These are phyloP conservation scores for Nicotiana rustica DNA, from an alignment of 305 asterid genomes.

Conservation along the genomic window DNA sequence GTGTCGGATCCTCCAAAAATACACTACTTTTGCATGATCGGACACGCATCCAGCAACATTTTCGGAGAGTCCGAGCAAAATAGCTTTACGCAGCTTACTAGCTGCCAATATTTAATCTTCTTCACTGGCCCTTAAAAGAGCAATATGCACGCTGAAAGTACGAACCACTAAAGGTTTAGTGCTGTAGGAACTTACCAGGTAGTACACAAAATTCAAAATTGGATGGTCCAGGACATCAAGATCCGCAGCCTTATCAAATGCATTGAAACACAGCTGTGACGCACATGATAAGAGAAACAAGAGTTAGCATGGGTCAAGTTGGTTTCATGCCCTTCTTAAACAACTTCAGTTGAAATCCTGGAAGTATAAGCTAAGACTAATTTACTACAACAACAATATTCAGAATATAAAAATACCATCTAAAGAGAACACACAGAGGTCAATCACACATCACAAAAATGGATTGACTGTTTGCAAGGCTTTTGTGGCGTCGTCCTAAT, in stretches of 20 bases:
- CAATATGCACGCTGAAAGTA: not conserved
- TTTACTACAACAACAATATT: constrained; percentile 20
- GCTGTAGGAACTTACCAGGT: constrained; percentile 61
- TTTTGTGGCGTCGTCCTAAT: constrained; percentile 7
- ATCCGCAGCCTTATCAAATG: constrained; percentile 86
- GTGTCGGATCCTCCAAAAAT: too few species aligned
- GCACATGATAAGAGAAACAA: constrained; percentile 31
- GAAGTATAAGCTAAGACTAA: constrained; percentile 6
- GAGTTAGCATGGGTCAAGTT: constrained; percentile 33
- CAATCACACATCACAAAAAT: not conserved
- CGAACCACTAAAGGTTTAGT: not conserved
- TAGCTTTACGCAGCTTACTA: not conserved
- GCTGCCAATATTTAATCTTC: not conserved
- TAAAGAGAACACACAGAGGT: not conserved
- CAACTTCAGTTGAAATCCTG: not conserved
- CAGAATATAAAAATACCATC: not conserved
- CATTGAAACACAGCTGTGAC: constrained; percentile 81
- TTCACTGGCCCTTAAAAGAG: constrained; percentile 5
- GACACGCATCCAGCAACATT: too few species aligned
- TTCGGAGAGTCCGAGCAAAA: too few species aligned
- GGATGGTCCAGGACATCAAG: constrained; percentile 94
- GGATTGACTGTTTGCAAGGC: not conserved
- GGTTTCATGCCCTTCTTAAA: not conserved
- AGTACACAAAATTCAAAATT: constrained; percentile 73
- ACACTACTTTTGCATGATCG: too few species aligned